A percentile compares a stretch with the other conserved stretches of the same genome.
Conservation (phyloP, 2,329 filamentous ascomycete genomes). For the Ophiostoma piceae region DNA sequence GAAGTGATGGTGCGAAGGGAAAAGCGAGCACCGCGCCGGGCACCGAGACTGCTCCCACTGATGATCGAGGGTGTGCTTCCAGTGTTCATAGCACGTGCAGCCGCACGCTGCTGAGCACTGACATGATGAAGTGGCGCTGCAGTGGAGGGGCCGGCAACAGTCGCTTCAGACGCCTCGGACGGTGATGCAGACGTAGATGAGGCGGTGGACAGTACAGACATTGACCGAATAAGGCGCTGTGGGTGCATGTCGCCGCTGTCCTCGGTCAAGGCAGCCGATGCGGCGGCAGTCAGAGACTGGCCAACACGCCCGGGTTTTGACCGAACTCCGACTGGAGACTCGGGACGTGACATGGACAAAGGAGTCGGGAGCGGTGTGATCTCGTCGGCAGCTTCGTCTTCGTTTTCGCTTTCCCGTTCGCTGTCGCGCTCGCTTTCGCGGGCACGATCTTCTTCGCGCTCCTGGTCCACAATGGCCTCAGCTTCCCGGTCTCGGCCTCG, state of each 20-base stretch:
- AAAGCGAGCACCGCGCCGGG: conserved; percentile 15
- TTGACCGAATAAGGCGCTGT: neutral
- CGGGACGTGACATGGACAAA: conserved; percentile 10
- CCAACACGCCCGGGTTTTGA: conserved; percentile 7
- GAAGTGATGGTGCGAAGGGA: conserved; percentile 17
- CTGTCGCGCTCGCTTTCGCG: conserved; percentile 18
- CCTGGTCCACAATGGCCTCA: conserved; percentile 26
- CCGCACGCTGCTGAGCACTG: conserved; percentile 20
- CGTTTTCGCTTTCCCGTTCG: conserved; percentile 15
- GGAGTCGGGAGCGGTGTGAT: conserved; percentile 17
- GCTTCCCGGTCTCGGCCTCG: conserved; percentile 36
- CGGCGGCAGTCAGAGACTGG: conserved; percentile 18
- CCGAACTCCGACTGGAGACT: conserved; percentile 3
- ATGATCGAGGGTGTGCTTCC: neutral
- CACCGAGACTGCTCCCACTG: neutral
- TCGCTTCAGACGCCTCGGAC: conserved; percentile 12
- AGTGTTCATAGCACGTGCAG: conserved; percentile 15
- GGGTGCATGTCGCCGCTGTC: neutral
- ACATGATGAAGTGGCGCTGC: conserved; percentile 13
- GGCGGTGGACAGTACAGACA: neutral
- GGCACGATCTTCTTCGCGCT: conserved; percentile 18
- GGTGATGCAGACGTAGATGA: conserved; percentile 14
- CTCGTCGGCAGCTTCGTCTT: conserved; percentile 12
- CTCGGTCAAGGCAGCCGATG: conserved; percentile 17
- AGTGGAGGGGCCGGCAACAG: conserved; percentile 16